Base-by-base conservation (phyloP, 129 eudicot genomes). In the Pittosporum tobira region DNA sequence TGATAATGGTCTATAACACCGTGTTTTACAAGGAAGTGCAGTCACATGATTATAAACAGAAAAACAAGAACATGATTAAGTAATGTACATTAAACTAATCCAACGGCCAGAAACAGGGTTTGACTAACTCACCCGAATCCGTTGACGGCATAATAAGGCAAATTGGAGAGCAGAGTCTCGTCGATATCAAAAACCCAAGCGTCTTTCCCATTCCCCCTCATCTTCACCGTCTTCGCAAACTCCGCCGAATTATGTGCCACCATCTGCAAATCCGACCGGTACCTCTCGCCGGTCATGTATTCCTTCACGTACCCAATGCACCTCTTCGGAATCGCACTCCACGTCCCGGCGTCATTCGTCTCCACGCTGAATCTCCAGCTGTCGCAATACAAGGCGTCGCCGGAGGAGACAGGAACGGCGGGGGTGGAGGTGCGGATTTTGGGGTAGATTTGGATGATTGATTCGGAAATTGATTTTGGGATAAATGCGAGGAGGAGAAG, bases 111-210 rank as follows among this genome's bases (percentile, higher is more conserved):
- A 25, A 27, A 51, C 2, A 49, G 30, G 7, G 11, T 51, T n/a
- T 16, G 40, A 15, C 49, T 4, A 19, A 29, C 59, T 75, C 38
- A 84, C 94, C 88, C 96, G 49, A 49, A 88, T 24, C 81, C 91
- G 26, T 72, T 75, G 27, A 2, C 20, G 22, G 38, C 71, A 20
- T 79, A 89, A 61, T 73, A 82, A 1, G 95, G 97, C 49, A 85
- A 19, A 73, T 79, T 81, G 15, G 95, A 77, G 9, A 89, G 77
- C 79, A 89, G 58, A 11, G 97, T 89, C 72, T 89, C 97, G 19
- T 89, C 97, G 36, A 89, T 76, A 70, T 85, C 97, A 46, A 89
- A 89, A 25, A 89, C 67, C 97, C 97, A 85, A 50, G 78, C 95
- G 19, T 84, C 88, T 51, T 68, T 82, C 6, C 96, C 93, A 19